phyloP scores from a whole-genome alignment of 2,329 filamentous ascomycete species.

The Emergomyces africanus region DNA sequence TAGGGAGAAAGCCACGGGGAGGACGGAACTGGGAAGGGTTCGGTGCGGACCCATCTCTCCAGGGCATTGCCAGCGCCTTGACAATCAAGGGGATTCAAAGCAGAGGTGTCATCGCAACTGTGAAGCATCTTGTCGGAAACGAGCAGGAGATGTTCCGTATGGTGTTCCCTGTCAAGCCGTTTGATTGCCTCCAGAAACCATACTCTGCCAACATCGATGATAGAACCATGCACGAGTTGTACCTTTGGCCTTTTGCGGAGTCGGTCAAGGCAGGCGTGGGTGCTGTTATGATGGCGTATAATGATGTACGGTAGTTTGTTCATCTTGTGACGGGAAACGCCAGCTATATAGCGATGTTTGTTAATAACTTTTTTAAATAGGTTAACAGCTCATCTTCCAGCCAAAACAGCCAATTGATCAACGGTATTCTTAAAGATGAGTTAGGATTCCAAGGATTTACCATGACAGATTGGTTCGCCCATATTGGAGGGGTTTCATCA shows the following conservation, averaged over 20 bases:
- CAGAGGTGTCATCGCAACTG: constrained; percentile 42
- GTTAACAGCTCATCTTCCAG: constrained; percentile 55
- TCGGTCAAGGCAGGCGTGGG: constrained; percentile 36
- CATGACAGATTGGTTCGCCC: constrained; percentile 57
- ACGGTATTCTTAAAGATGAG: constrained; percentile 60
- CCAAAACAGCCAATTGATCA: constrained; percentile 56
- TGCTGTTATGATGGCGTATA: constrained; percentile 33
- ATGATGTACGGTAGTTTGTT: constrained; percentile 20
- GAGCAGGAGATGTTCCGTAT: constrained; percentile 36
- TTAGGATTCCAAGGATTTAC: constrained; percentile 60
- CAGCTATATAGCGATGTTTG: neutral
- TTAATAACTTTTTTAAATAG: constrained; percentile 17
- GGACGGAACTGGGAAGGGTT: constrained; percentile 69
- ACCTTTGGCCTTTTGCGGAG: constrained; percentile 40
- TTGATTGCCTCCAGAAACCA: constrained; percentile 11
- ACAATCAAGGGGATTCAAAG: constrained; percentile 46
- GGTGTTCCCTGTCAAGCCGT: constrained; percentile 29
- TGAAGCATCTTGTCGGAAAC: constrained; percentile 46
- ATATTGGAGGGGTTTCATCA: constrained; percentile 46
- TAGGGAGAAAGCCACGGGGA: constrained; percentile 59
- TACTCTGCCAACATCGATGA: constrained; percentile 41
- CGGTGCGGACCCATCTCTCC: constrained; percentile 54
- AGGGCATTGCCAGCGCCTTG: constrained; percentile 38
- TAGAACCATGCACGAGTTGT: constrained; percentile 34
- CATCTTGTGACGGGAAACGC: neutral